phyloP scores from a whole-genome alignment of 345 rosid genomes.

The Microthlaspi erraticum region DNA sequence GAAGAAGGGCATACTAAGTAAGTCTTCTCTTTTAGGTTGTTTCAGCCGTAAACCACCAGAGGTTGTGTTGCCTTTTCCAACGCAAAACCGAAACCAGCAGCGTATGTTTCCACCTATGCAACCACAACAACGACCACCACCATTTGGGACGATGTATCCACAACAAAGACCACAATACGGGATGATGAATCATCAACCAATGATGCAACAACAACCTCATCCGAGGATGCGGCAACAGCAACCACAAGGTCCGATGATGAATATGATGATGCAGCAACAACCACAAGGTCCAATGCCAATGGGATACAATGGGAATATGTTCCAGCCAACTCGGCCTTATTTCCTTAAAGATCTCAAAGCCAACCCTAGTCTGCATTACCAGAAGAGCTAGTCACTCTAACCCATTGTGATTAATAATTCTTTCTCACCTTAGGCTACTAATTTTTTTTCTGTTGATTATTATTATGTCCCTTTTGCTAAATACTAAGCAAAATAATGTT shows the following conservation, averaged over 20 bases:
- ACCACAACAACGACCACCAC: no score
- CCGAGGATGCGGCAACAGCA: not conserved
- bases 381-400: not conserved
- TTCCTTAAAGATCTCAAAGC: not conserved
- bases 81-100: not conserved
- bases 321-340: not conserved
- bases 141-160: no score
- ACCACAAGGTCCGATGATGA: not conserved
- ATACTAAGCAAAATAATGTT: no score
- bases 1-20: not conserved
- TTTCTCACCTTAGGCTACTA: not conserved
- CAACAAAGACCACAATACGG: no score
- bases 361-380: constrained; percentile 3
- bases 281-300: constrained; percentile 30
- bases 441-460: constrained; percentile 15
- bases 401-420: not conserved
- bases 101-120: no score
- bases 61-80: constrained; percentile 16
- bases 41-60: constrained; percentile 6
- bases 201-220: not conserved
- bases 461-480: no score
- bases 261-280: not conserved
- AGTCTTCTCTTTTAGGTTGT: constrained; percentile 7
- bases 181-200: no score
- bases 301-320: not conserved